A percentile compares a stretch with the other conserved stretches of the same genome.
phyloP scores from a whole-genome alignment of 2,329 filamentous ascomycete genomes.

The Fusarium cyanostomum region DNA sequence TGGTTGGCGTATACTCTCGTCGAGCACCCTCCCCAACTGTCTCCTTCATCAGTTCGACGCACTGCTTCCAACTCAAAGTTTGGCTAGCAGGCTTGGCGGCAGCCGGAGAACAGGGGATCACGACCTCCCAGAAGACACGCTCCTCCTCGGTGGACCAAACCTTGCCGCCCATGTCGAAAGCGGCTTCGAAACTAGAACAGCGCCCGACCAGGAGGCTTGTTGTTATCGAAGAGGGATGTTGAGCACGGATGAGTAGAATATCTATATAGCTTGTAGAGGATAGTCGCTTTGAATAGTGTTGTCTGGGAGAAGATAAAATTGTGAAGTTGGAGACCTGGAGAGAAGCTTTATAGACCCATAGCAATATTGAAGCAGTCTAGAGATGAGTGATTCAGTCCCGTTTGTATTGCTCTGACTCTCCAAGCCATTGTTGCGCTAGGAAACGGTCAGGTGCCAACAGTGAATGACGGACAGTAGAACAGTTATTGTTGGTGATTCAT shows the following conservation, averaged over 20 bases:
- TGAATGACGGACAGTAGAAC: constrained; percentile 24
- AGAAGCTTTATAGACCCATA: constrained; percentile 32
- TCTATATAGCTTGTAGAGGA: constrained; percentile 15
- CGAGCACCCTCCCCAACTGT: constrained; percentile 48
- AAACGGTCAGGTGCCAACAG: constrained; percentile 1
- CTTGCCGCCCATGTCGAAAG: constrained; percentile 58
- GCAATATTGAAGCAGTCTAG: not conserved
- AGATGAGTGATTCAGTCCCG: constrained; percentile 41
- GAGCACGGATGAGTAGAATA: not conserved
- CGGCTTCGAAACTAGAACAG: not conserved
- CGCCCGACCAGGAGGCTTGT: not conserved
- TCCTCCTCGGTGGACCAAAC: constrained; percentile 61
- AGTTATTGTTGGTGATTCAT: constrained; percentile 23
- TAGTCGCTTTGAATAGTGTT: constrained; percentile 2
- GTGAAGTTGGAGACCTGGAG: not conserved
- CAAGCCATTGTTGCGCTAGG: constrained; percentile 7
- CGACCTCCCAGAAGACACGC: constrained; percentile 57
- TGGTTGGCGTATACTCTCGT: constrained; percentile 52
- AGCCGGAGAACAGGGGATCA: constrained; percentile 51
- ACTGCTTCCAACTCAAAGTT: constrained; percentile 49
- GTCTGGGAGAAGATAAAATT: constrained; percentile 7
- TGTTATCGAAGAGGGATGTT: not conserved
- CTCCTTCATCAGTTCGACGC: constrained; percentile 52
- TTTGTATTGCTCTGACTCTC: constrained; percentile 7
- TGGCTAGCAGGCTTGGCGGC: constrained; percentile 35